Evolutionary conservation across 1,284 basidiomycete genomes (phyloP).

Genomic region (Cutaneotrichosporon sp.): DNA sequence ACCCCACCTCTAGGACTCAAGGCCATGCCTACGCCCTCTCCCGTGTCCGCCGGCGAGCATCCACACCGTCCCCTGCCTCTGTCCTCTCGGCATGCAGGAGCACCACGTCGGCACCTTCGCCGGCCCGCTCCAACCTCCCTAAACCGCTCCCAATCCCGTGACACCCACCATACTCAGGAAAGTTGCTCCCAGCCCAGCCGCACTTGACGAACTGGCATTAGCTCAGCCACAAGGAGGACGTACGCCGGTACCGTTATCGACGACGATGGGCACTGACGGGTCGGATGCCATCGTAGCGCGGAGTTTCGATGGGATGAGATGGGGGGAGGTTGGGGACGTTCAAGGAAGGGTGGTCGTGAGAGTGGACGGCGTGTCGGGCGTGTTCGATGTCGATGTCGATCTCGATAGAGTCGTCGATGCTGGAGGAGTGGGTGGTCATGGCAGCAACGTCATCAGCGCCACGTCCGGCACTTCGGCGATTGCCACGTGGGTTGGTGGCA

Average conservation of each 20-base stretch:
- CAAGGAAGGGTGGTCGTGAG: background rate
- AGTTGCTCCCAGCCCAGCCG: constrained; percentile 96
- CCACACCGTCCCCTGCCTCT: background rate
- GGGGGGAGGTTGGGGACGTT: background rate
- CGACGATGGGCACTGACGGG: constrained; percentile 68
- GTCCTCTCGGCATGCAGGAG: too few species aligned
- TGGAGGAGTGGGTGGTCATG: background rate
- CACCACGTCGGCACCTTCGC: background rate
- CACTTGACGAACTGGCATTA: constrained; percentile 87
- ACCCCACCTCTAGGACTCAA: background rate
- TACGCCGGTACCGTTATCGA: constrained; percentile 97
- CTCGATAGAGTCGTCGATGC: background rate
- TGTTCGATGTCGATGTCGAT: constrained; percentile 4
- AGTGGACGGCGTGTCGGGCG: background rate
- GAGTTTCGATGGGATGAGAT: constrained; percentile 1
- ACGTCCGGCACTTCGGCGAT: background rate
- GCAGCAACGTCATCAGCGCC: constrained; percentile 8
- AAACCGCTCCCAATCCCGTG: background rate
- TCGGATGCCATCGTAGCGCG: constrained; percentile 28
- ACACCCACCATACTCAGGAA: constrained; percentile 86
- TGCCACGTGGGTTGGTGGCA: constrained; percentile 9
- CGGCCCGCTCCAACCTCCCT: background rate
- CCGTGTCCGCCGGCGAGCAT: background rate
- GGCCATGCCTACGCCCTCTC: background rate
- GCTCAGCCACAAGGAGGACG: constrained; percentile 44